A percentile compares a stretch with the other conserved stretches of the same genome.
These are phyloP conservation scores for Phytophthora idaei DNA, from an alignment of 352 stramenopile species.

Conservation along the genomic window DNA sequence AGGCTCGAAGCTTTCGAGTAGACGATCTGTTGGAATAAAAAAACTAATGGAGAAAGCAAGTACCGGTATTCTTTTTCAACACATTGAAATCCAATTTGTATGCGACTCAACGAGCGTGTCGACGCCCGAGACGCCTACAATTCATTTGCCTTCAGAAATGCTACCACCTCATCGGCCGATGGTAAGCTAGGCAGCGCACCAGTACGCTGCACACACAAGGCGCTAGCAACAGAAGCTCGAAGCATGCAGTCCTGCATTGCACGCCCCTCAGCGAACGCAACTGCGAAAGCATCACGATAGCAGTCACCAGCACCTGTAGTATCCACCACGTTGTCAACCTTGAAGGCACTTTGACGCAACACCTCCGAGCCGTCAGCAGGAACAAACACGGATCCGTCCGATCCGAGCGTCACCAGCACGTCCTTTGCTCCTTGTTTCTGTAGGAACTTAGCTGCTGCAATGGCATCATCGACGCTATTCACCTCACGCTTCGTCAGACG, in stretches of 20 bases:
- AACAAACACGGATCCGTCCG: constrained; percentile 62
- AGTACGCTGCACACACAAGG: constrained; percentile 60
- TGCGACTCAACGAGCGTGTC: too few species aligned
- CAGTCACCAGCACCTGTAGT: constrained; percentile 76
- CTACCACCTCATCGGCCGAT: constrained; percentile 26
- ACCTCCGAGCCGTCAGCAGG: constrained; percentile 30
- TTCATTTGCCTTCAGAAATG: constrained; percentile 17
- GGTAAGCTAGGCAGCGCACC: constrained; percentile 72
- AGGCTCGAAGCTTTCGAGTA: constrained; percentile 23
- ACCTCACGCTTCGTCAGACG: constrained; percentile 39
- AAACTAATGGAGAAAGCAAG: too few species aligned
- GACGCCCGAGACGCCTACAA: neutral
- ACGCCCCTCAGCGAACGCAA: constrained; percentile 47
- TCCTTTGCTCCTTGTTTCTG: constrained; percentile 49
- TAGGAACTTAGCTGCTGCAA: constrained; percentile 47
- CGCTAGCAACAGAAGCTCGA: constrained; percentile 44
- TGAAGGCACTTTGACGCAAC: constrained; percentile 48
- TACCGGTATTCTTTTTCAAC: too few species aligned
- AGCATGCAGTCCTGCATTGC: constrained; percentile 48
- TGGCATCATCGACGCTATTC: constrained; percentile 42
- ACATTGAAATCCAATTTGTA: too few species aligned
- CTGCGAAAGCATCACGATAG: constrained; percentile 68
- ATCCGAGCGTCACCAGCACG: constrained; percentile 67
- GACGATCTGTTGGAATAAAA: too few species aligned
- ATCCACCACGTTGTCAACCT: constrained; percentile 62